phyloP scores from a whole-genome alignment of 805 yeast species.

The Starmerella kuoi region DNA sequence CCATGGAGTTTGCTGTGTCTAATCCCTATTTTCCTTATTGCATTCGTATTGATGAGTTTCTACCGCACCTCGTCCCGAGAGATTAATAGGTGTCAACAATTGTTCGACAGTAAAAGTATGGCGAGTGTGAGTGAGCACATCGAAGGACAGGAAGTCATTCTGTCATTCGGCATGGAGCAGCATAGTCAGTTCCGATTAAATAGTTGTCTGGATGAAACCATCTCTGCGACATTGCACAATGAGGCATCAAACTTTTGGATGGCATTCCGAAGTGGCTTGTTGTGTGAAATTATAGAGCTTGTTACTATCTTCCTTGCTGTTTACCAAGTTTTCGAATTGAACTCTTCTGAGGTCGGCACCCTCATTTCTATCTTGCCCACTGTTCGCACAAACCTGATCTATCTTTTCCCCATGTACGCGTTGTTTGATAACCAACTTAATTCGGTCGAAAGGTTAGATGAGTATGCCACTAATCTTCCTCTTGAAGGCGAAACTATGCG shows the following conservation, averaged over 20 bases:
- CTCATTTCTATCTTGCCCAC: conserved; percentile 46
- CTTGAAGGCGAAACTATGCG: conserved; percentile 55
- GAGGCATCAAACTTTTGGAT: conserved; percentile 64
- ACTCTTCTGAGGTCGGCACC: conserved; percentile 54
- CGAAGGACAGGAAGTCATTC: conserved; percentile 51
- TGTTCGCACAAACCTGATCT: conserved; percentile 42
- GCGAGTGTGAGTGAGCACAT: conserved; percentile 57
- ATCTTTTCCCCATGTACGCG: conserved; percentile 50
- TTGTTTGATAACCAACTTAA: conserved; percentile 64
- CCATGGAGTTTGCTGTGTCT: conserved; percentile 57
- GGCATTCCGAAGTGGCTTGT: conserved; percentile 44
- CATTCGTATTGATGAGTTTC: conserved; percentile 31
- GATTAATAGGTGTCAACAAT: conserved; percentile 60
- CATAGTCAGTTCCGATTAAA: conserved; percentile 40
- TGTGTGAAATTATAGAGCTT: conserved; percentile 40
- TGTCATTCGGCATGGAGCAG: conserved; percentile 39
- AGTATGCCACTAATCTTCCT: conserved; percentile 40
- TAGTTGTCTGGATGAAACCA: conserved; percentile 42
- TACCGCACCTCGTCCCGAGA: conserved; percentile 65
- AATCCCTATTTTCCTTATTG: conserved; percentile 38
- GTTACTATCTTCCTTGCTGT: conserved; percentile 48
- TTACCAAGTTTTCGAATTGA: conserved; percentile 43
- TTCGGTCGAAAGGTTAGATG: conserved; percentile 55
- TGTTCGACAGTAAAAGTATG: conserved; percentile 55
- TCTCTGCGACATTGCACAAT: conserved; percentile 51